These are phyloP conservation scores for Conticribra guillardii DNA, from an alignment of 108 stramenopile species.

Conservation along the genomic window DNA sequence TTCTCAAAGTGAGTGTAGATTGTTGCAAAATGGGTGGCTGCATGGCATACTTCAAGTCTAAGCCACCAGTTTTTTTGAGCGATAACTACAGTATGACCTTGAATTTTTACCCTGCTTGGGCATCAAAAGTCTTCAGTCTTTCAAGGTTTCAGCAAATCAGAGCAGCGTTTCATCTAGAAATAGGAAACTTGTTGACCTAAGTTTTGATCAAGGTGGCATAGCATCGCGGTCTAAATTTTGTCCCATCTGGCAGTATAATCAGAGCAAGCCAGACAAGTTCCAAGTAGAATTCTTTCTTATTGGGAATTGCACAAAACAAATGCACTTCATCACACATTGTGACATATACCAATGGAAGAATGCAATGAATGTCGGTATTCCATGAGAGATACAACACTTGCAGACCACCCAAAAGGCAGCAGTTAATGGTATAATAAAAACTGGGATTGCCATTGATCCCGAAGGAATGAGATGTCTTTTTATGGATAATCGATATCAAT, in stretches of 20 bases:
- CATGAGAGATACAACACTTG: not conserved
- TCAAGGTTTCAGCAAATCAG: not conserved
- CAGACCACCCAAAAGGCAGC: not conserved
- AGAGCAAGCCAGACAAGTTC: not conserved
- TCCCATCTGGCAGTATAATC: not conserved
- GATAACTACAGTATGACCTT: not conserved
- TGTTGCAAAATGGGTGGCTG: not conserved
- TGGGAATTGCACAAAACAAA: not conserved
- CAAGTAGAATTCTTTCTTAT: not conserved
- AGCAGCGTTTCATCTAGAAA: not conserved
- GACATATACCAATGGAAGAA: not conserved
- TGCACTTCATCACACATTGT: not conserved
- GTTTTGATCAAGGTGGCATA: not conserved
- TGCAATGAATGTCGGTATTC: not conserved
- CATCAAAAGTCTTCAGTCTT: not conserved
- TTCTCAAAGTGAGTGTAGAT: not conserved
- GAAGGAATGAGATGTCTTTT: not conserved
- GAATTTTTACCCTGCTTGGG: not conserved
- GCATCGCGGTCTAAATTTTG: not conserved
- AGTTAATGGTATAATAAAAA: not conserved
- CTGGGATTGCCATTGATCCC: not conserved
- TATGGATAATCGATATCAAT: not conserved
- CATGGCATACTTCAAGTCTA: not conserved
- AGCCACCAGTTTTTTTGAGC: not conserved
- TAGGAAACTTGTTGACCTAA: not conserved